Evolutionary conservation across 495 filamentous ascomycete species (phyloP).

Genomic region (Chaetomidium leptoderma): DNA sequence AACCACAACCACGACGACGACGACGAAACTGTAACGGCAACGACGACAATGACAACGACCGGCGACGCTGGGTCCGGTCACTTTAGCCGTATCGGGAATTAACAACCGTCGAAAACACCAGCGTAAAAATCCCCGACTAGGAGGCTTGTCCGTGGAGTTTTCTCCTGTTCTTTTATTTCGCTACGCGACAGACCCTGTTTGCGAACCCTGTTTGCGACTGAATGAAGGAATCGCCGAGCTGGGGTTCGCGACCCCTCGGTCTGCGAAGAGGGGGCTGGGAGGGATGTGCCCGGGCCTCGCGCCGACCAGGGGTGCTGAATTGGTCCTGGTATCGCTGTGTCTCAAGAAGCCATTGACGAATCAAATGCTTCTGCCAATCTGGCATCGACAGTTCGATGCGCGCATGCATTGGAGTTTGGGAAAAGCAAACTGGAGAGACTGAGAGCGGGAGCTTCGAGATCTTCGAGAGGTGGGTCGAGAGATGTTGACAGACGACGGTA

Average conservation of each 20-base stretch:
- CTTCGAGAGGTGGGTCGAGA: background rate
- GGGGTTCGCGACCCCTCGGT: background rate
- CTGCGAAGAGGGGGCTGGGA: background rate
- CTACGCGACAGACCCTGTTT: background rate
- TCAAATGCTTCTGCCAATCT: background rate
- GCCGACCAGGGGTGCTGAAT: background rate
- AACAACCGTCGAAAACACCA: background rate
- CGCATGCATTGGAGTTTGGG: background rate
- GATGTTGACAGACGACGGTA: background rate
- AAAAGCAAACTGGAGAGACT: too few relatives aligned
- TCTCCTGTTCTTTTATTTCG: slow-evolving; percentile 2
- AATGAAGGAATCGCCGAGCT: background rate
- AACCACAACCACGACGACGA: too few relatives aligned
- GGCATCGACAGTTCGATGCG: background rate
- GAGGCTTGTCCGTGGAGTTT: background rate
- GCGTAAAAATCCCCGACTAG: background rate
- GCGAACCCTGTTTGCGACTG: background rate
- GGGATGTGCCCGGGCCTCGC: background rate
- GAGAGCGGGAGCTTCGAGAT: background rate
- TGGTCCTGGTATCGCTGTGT: background rate
- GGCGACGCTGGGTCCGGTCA: too few relatives aligned
- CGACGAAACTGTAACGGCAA: too few relatives aligned
- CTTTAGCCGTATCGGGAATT: too few relatives aligned
- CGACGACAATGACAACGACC: too few relatives aligned
- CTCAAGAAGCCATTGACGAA: slow-evolving; percentile 5